These are phyloP conservation scores for Neofusicoccum kwambonambiense DNA, from an alignment of 2,329 filamentous ascomycete genomes.

Conservation along the genomic window DNA sequence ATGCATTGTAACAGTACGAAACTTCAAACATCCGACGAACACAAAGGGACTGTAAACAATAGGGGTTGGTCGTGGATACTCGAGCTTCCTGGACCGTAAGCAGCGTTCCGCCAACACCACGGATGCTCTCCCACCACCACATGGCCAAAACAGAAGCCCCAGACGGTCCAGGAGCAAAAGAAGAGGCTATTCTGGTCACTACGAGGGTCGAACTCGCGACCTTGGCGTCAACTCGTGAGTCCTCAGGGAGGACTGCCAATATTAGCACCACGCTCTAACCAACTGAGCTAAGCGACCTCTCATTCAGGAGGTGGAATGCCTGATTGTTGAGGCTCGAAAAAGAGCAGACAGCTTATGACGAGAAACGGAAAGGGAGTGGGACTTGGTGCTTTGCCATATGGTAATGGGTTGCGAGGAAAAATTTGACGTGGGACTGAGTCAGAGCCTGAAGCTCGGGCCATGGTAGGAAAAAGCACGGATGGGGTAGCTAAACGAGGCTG, in stretches of 20 bases:
- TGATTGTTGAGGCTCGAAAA: neutral
- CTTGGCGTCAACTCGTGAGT: conserved; percentile 20
- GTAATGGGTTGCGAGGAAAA: neutral
- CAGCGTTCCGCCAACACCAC: too few relatives aligned
- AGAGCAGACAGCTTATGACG: neutral
- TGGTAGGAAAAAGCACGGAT: neutral
- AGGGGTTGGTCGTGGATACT: too few relatives aligned
- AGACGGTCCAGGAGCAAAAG: conserved; percentile 10
- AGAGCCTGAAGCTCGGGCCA: neutral
- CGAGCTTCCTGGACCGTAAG: too few relatives aligned
- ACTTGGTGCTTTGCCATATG: neutral
- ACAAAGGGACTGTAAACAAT: too few relatives aligned
- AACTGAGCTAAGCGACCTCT: conserved; percentile 21
- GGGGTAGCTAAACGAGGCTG: conserved; percentile 1
- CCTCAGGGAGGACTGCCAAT: neutral
- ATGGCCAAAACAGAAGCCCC: too few relatives aligned
- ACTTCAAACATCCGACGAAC: too few relatives aligned
- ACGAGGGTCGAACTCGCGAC: conserved; percentile 23
- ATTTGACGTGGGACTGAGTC: neutral
- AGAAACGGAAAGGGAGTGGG: neutral
- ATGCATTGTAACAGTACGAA: too few relatives aligned
- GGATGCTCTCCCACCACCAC: too few relatives aligned
- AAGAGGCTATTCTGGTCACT: conserved; percentile 17
- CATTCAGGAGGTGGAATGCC: neutral
- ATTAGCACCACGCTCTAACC: conserved; percentile 24